These are phyloP conservation scores for Lepidopterella palustris DNA, from an alignment of 495 filamentous ascomycete species.

Conservation along the genomic window DNA sequence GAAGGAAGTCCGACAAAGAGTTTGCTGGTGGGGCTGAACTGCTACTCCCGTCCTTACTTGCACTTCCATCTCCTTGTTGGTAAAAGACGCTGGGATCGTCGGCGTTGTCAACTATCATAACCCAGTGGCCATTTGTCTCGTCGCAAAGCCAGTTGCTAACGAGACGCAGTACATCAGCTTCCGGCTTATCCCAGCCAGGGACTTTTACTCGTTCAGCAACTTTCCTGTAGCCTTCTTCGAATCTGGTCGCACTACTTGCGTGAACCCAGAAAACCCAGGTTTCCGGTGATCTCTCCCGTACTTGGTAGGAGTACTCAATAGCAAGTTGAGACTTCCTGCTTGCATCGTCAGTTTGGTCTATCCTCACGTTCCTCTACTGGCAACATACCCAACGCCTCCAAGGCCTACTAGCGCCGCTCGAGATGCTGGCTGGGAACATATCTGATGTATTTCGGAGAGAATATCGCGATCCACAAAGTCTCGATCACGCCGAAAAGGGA, in stretches of 20 bases:
- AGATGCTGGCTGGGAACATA: conserved; percentile 18
- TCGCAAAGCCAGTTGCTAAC: not conserved
- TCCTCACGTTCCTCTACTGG: not conserved
- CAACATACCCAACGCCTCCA: conserved; percentile 44
- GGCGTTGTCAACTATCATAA: conserved; percentile 1
- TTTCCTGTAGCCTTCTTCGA: conserved; percentile 20
- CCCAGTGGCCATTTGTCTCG: not conserved
- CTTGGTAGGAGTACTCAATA: conserved; percentile 43
- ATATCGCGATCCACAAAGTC: conserved; percentile 40
- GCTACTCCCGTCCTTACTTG: not conserved
- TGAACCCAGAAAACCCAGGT: conserved; percentile 29
- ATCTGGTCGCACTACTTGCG: conserved; percentile 23
- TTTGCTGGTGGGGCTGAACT: not conserved
- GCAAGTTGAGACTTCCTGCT: conserved; percentile 49
- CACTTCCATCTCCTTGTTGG: not conserved
- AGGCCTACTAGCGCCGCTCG: conserved; percentile 26
- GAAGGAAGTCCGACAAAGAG: not conserved
- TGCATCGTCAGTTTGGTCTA: conserved; percentile 5
- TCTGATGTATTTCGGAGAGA: conserved; percentile 32
- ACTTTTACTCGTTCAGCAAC: conserved; percentile 20
- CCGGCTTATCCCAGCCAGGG: not conserved
- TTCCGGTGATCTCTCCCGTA: conserved; percentile 22
- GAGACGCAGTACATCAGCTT: not conserved
- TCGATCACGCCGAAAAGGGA: conserved; percentile 36
- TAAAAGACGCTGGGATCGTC: not conserved